Evolutionary conservation across 2,329 filamentous ascomycete genomes (phyloP).

Genomic region (Myriosclerotinia curreyana): DNA sequence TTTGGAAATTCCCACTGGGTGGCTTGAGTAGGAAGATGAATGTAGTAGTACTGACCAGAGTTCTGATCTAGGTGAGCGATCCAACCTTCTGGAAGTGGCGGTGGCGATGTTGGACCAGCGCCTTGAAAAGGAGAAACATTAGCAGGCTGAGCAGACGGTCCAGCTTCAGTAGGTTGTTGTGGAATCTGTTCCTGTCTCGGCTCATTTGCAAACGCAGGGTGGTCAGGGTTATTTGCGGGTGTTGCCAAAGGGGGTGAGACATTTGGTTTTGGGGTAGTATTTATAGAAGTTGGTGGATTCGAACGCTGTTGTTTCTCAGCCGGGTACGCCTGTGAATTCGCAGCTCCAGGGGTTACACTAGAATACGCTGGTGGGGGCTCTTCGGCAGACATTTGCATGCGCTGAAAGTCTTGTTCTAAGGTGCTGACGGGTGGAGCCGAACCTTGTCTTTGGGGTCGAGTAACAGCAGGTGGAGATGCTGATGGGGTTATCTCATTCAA

Average conservation of each 20-base stretch:
- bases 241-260: conserved; percentile 41
- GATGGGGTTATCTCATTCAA: conserved; percentile 58
- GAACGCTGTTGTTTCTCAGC: conserved; percentile 61
- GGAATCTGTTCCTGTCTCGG: conserved; percentile 46
- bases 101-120: conserved; percentile 74
- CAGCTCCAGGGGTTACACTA: conserved; percentile 59
- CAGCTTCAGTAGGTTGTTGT: conserved; percentile 32
- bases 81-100: conserved; percentile 94
- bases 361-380: conserved; percentile 96
- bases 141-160: conserved; percentile 35
- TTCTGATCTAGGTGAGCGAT: conserved; percentile 94
- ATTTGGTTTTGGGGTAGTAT: conserved; percentile 35
- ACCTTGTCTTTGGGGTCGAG: conserved; percentile 37
- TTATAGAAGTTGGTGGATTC: conserved; percentile 34
- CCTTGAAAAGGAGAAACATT: conserved; percentile 44
- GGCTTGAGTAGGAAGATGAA: conserved; percentile 89
- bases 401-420: conserved; percentile 82
- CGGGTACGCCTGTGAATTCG: conserved; percentile 59
- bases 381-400: conserved; percentile 68
- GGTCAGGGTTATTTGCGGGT: conserved; percentile 56
- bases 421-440: conserved; percentile 58
- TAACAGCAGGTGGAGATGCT: conserved; percentile 44
- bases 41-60: conserved; percentile 98
- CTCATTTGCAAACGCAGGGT: conserved; percentile 91
- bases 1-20: conserved; percentile 99